A percentile compares a stretch with the other conserved stretches of the same genome.
These are phyloP conservation scores for Pittosporum tobira DNA, from an alignment of 129 eudicot species.

Conservation along the genomic window DNA sequence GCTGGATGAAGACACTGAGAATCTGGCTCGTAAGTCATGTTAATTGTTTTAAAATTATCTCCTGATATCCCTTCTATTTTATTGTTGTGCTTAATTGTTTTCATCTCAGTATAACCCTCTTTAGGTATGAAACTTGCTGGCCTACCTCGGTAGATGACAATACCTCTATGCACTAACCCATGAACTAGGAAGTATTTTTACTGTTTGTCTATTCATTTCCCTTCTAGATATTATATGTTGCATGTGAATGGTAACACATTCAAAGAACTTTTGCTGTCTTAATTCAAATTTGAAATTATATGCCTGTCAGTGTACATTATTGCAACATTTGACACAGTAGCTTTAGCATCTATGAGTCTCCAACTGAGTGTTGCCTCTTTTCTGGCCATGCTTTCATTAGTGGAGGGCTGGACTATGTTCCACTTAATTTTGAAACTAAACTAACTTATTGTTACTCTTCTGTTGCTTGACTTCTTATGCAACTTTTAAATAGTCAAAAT, in stretches of 20 bases:
- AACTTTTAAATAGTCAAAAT: too few relatives aligned
- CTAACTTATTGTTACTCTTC: background rate
- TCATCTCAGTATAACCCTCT: too few relatives aligned
- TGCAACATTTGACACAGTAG: too few relatives aligned
- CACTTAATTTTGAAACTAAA: too few relatives aligned
- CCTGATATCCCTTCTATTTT: background rate
- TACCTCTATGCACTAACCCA: too few relatives aligned
- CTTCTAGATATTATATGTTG: background rate
- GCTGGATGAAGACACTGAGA: slow-evolving; percentile 13
- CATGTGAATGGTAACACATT: background rate
- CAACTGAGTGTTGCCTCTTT: background rate
- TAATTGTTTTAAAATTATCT: background rate
- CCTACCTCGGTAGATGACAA: too few relatives aligned
- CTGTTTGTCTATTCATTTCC: background rate
- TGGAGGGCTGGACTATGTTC: background rate
- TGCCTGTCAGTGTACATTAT: too few relatives aligned
- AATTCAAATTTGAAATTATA: background rate
- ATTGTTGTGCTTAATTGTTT: too few relatives aligned
- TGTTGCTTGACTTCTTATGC: background rate
- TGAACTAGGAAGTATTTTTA: too few relatives aligned
- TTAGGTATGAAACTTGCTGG: too few relatives aligned
- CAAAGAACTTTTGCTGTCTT: background rate
- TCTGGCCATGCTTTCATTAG: background rate
- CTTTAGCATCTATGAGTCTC: background rate
- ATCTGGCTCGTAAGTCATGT: slow-evolving; percentile 7